phyloP scores from a whole-genome alignment of 371 early-diverging fungal species.

The Thermomucor indicae-seudaticae region DNA sequence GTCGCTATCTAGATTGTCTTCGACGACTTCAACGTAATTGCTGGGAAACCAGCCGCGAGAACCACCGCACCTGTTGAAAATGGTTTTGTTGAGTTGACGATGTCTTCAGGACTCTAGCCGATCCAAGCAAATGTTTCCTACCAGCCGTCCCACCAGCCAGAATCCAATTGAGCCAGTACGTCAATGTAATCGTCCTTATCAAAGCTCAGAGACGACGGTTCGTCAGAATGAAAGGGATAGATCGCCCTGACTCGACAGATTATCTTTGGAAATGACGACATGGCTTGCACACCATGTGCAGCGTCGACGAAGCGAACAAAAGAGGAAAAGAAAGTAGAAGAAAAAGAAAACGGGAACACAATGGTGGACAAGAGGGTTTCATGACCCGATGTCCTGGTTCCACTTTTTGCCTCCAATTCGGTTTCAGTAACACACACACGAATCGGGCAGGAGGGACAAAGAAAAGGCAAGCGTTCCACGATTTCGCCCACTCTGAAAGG shows the following conservation, averaged over 20 bases:
- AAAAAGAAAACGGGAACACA: background rate
- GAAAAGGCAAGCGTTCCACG: no score
- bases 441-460: no score
- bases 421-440: no score
- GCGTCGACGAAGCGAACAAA: background rate
- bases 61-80: constrained; percentile 42
- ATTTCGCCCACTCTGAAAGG: no score
- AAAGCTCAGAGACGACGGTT: constrained; percentile 73
- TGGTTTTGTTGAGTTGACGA: background rate
- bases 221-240: constrained; percentile 57
- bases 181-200: constrained; percentile 79
- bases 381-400: no score
- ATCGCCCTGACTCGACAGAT: constrained; percentile 57
- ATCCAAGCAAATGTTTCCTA: constrained; percentile 13
- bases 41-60: constrained; percentile 90
- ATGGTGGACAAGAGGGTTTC: no score
- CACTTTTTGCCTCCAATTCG: no score
- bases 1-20: constrained; percentile 8
- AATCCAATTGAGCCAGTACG: constrained; percentile 76
- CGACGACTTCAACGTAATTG: constrained; percentile 69
- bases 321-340: background rate
- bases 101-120: background rate
- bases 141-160: constrained; percentile 94
- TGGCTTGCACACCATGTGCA: constrained; percentile 2
- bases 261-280: constrained; percentile 20